Evolutionary conservation across 352 stramenopile genomes (phyloP).

Genomic region (Phytophthora ohioensis): DNA sequence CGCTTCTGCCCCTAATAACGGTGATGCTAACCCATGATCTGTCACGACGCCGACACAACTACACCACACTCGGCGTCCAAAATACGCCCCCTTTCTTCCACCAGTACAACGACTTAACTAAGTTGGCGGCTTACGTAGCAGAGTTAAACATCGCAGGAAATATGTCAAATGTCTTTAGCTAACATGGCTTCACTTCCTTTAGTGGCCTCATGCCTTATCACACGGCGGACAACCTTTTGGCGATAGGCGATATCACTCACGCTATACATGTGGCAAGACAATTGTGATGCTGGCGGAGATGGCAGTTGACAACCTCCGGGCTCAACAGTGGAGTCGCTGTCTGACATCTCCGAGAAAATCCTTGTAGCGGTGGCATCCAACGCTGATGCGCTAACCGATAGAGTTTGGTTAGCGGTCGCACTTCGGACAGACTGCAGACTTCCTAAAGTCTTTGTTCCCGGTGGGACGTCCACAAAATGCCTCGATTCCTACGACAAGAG

Average conservation of each 20-base stretch:
- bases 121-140: background rate
- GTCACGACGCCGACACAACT: background rate
- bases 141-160: constrained; percentile 3
- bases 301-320: background rate
- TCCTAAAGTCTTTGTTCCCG: background rate
- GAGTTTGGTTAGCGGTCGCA: background rate
- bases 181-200: background rate
- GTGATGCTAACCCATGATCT: background rate
- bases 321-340: background rate
- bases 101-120: background rate
- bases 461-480: background rate
- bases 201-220: background rate
- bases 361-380: no score
- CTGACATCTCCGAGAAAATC: background rate
- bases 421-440: background rate
- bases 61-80: background rate
- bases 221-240: background rate
- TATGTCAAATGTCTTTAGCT: background rate
- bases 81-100: background rate
- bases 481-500: background rate
- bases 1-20: background rate
- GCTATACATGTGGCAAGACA: background rate
- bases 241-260: no score
- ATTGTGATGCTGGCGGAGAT: background rate
- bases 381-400: background rate